A percentile compares a stretch with the other conserved stretches of the same genome.
Conservation (phyloP, 2,329 filamentous ascomycete species). For the Xylaria sp. region DNA sequence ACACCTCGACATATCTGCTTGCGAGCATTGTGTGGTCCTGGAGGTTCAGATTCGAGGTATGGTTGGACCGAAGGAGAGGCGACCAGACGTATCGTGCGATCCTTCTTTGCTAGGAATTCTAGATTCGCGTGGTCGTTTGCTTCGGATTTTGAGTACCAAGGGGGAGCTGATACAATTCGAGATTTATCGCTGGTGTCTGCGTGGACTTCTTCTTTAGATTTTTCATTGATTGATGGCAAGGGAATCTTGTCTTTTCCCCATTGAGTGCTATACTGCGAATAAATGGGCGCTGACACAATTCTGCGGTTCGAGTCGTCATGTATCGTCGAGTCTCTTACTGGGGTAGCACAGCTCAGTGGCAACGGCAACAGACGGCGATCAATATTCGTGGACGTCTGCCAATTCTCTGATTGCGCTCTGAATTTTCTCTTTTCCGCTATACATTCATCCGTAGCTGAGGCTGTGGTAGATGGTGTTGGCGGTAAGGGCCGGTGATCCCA, state of each 20-base stretch:
- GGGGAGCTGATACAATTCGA: constrained; percentile 61
- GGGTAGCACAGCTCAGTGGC: constrained; percentile 37
- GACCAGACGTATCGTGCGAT: constrained; percentile 67
- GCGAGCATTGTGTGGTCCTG: constrained; percentile 56
- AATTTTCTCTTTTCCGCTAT: constrained; percentile 40
- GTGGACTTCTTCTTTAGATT: constrained; percentile 44
- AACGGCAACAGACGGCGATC: constrained; percentile 36
- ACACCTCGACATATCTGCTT: constrained; percentile 51
- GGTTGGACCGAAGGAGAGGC: constrained; percentile 56
- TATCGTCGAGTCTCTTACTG: constrained; percentile 28
- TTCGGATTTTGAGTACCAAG: constrained; percentile 32
- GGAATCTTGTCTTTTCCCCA: constrained; percentile 52
- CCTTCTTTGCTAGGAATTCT: constrained; percentile 58
- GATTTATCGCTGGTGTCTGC: constrained; percentile 49
- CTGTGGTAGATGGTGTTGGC: constrained; percentile 56
- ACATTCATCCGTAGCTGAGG: constrained; percentile 44
- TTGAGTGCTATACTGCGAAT: constrained; percentile 54
- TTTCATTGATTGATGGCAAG: constrained; percentile 62
- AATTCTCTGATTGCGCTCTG: constrained; percentile 16
- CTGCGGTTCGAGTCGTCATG: constrained; percentile 56
- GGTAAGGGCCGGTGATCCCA: constrained; percentile 65
- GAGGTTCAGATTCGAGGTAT: constrained; percentile 49
- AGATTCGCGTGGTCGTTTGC: constrained; percentile 53
- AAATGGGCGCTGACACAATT: constrained; percentile 62
- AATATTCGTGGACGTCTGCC: constrained; percentile 34